Base-by-base conservation (phyloP, 2,329 filamentous ascomycete species). In the Ophiosphaerella korrae region DNA sequence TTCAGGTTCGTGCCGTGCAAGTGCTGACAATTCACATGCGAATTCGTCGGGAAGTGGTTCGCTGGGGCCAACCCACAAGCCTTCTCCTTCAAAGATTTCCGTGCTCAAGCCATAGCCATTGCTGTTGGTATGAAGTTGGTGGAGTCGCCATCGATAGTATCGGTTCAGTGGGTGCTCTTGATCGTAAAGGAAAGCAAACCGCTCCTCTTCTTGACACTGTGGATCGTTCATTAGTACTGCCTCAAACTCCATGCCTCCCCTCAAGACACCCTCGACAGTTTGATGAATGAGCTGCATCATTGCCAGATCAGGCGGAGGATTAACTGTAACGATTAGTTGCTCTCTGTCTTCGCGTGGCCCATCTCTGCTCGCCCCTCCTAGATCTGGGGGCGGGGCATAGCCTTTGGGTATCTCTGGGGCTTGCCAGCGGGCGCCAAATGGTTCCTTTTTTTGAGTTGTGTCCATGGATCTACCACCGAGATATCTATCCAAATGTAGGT, bases 171-270 rank as follows among this genome's bases (percentile, higher is more conserved):
- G 65, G 33, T 73, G 70, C 87, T 92, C 58, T 87, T 83, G 16
- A 71, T 97, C 88, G 87, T 90, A 99, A 5, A 99, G 80, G 89
- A 92, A 99, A 0, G 92, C 89, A 86, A 93, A 97, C 59, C 88
- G 92, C 71, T 96, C 90, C 52, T 96, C 90, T 35, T 82, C 83
- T 69, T 96, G 90, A 1, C 97, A 88, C 47, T 92, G 86, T 0
- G 89, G 84, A 14, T 90, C 82, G 42, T 87, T 88, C 94, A 97
- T 97, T 6, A 99, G 81, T 2, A 96, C 79, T 5, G 92, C 92
- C 74, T 99, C 94, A 53, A 96, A 95, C 66, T 94, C 90, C 0
- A 90, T 85, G 0, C 92, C 92, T 60, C 94, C 85, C 18, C 86
- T 84, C 7, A 97, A 77, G 0, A 97, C 79, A 2, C 83, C 82